phyloP scores from a whole-genome alignment of 1,284 basidiomycete species.

The Thecaphora thlaspeos region DNA sequence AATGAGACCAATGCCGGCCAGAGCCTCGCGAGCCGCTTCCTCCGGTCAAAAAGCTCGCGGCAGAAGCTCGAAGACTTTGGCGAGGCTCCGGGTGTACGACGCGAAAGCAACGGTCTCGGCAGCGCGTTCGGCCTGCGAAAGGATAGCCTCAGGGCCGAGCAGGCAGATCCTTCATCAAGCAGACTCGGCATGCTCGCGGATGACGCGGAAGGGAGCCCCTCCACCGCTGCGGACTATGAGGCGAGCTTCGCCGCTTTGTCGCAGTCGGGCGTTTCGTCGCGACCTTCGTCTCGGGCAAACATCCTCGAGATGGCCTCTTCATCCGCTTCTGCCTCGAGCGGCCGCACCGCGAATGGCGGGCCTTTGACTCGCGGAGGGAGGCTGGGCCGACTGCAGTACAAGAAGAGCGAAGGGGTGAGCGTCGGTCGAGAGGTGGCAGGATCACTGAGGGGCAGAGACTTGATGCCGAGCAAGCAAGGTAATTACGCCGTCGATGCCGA shows the following conservation, averaged over 20 bases:
- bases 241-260: too few species aligned
- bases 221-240: neutral
- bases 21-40: too few species aligned
- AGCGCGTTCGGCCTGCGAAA: slow-evolving; percentile 8
- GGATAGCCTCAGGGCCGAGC: slow-evolving; percentile 15
- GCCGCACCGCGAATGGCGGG: slow-evolving; percentile 1
- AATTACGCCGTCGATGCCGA: neutral
- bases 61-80: too few species aligned
- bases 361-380: slow-evolving; percentile 15
- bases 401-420: slow-evolving; percentile 30
- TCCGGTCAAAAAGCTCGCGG: too few species aligned
- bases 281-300: slow-evolving; percentile 22
- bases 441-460: too few species aligned
- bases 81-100: too few species aligned
- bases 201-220: neutral
- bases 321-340: neutral
- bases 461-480: slow-evolving; percentile 15
- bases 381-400: slow-evolving; percentile 32
- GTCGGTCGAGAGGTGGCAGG: too few species aligned
- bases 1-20: too few species aligned
- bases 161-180: slow-evolving; percentile 1
- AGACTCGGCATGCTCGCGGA: neutral
- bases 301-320: slow-evolving; percentile 5
- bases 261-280: neutral
- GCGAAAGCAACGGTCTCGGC: neutral